Evolutionary conservation across 1,139 yeast genomes (phyloP), one percentile per base, ranked within the genome.

Genomic region (Casaregolazyma lundiana): DNA sequence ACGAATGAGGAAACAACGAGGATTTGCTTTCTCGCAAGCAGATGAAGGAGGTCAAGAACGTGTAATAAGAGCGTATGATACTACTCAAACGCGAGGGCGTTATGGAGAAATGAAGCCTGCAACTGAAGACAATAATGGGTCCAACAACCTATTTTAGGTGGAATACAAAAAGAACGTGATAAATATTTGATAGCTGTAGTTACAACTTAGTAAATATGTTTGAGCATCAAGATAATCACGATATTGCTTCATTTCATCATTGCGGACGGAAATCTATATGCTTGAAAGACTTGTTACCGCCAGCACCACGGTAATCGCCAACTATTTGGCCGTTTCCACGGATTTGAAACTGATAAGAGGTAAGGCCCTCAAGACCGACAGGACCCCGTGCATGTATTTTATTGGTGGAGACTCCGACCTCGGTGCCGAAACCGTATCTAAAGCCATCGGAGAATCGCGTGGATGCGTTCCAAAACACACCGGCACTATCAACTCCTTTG

Each of bases 331-430:
- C 98, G 55, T 80, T 72, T 36, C 98, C 98, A 66, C 84, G 78
- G 54, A 92, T 71, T 64, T 88, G 95, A 64, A 92, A 94, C 67
- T 94, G 97, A 65, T 94, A 94, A 56, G 95, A 86, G 67, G 89
- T 95, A 55, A 94, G 74, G 1, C 99, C 99, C 63, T 94, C 98
- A 40, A 94, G 75, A 1, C 99, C 99, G 32, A 94, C 97, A 9
- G 98, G 99, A 0, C 99, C 99, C 59, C 98, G 78, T 11, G 98
- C 96, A 63, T 94, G 98, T 55, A 94, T 88, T 65, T 92, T 92
- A 63, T 90, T 89, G 41, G 98, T 94, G 50, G 96, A 84, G 51
- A 94, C 90, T 35, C 99, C 99, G 22, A 94, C 98, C 66, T 94
- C 99, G 6, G 98, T 84, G 45, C 99, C 99, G 63, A 94, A 92